Evolutionary conservation across 2,329 filamentous ascomycete species (phyloP), one percentile per base, ranked within the genome.

Genomic region (Xylariaceae sp.): DNA sequence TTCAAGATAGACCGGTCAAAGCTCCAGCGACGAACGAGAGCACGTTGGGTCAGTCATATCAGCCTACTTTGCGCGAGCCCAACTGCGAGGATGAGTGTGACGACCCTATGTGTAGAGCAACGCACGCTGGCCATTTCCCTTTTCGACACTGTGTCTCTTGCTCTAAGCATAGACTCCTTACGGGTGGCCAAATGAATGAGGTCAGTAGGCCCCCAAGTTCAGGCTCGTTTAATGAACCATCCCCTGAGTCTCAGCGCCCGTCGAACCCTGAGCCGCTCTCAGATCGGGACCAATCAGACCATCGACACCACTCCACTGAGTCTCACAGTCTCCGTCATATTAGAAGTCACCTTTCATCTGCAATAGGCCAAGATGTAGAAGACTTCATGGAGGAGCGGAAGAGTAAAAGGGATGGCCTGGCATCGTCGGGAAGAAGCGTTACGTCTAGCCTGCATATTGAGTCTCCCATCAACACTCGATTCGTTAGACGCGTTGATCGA

Each of bases 291-390:
- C 13, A 58, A 22, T 47, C 39, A 16, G 33, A 53, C 18, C 60
- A 63, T 50, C 54, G 51, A 31, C 63, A 63, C 48, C 58, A 72
- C 54, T 64, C 67, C 7, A 56, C 69, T 38, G 66, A 68, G 19
- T 63, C 74, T 5, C 63, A 71, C 46, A 62, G 62, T 43, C 58
- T 64, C 16, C 63, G 66, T 31, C 70, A 72, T 52, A 68, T 69
- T 50, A 59, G 67, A 42, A 66, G 71, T 42, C 68, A 72, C 42
- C 58, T 72, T 12, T 61, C 65, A 13, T 49, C 48, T 14, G 58
- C 50, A 31, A n/a, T 54, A 13, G 58, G 53, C 6, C 53, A 55
- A 22, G 47, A 46, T 31, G 55, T 42, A 17, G 48, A 56, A 41
- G 47, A 59, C 36, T 38, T 56, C 13, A 17, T 48, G 17, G 28